Conservation (phyloP, 23 red algal species). For the Agarophyton chilense region DNA sequence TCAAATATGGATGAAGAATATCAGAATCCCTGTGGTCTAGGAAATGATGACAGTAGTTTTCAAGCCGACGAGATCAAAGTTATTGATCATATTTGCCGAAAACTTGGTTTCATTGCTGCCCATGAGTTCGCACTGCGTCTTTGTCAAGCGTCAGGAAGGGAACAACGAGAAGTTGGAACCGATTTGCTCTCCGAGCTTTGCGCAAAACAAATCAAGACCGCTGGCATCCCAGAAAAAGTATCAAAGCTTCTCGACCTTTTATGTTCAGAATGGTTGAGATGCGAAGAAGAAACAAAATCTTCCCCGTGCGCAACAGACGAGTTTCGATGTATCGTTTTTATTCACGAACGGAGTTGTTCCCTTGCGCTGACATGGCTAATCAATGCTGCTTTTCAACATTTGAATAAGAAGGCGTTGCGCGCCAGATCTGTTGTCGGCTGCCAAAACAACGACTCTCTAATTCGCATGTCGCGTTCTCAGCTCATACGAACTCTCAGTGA, state of each 20-base stretch:
- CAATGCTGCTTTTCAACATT: constrained; percentile 39
- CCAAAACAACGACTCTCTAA: constrained; percentile 4
- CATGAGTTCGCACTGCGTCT: constrained; percentile 31
- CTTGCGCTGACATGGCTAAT: constrained; percentile 45
- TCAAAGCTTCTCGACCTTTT: constrained; percentile 44
- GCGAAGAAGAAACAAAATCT: background rate
- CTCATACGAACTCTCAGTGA: constrained; percentile 34
- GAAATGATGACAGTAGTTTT: background rate
- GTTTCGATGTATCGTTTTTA: constrained; percentile 69
- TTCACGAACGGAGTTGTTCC: constrained; percentile 25
- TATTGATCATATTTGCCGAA: background rate
- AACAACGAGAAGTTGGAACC: background rate
- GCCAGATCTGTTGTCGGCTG: constrained; percentile 44
- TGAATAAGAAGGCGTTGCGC: constrained; percentile 17
- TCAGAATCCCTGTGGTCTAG: background rate
- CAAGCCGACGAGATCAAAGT: constrained; percentile 26
- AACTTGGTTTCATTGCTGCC: constrained; percentile 43
- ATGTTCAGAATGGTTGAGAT: constrained; percentile 41
- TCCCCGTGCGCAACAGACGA: background rate
- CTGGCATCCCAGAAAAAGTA: constrained; percentile 34
- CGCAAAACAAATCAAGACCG: background rate
- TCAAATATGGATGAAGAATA: background rate
- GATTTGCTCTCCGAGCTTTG: constrained; percentile 4
- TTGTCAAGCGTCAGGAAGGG: background rate
- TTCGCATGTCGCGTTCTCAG: constrained; percentile 65